These are phyloP conservation scores for Amyloporia xantha DNA, from an alignment of 768 basidiomycete genomes.

Conservation along the genomic window DNA sequence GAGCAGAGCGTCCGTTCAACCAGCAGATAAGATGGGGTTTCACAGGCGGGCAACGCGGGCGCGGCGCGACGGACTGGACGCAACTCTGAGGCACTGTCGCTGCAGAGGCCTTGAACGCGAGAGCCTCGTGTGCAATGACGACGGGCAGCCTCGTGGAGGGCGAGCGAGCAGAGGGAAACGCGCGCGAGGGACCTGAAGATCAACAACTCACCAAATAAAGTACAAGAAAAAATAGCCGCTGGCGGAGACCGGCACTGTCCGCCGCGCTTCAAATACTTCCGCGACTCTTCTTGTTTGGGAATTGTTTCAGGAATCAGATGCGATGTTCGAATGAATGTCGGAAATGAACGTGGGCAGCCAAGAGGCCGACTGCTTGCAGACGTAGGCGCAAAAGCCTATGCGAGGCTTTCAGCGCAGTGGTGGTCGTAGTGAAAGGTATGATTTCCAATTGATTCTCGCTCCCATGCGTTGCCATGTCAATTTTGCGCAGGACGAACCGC, in stretches of 20 bases:
- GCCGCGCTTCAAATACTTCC: conserved; percentile 12
- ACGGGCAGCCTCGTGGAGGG: conserved; percentile 24
- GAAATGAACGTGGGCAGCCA: conserved; percentile 4
- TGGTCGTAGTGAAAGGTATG: background rate
- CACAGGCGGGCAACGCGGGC: conserved; percentile 15
- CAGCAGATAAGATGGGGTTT: conserved; percentile 21
- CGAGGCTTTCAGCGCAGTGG: background rate
- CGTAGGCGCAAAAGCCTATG: background rate
- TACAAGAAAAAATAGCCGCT: conserved; percentile 8
- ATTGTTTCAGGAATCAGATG: background rate
- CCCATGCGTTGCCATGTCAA: conserved; percentile 14
- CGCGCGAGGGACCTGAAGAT: conserved; percentile 16
- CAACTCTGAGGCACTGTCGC: conserved; percentile 19
- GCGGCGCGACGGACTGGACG: conserved; percentile 21
- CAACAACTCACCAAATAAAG: conserved; percentile 19
- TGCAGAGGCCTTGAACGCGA: conserved; percentile 24
- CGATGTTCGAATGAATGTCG: conserved; percentile 6
- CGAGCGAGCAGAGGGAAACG: conserved; percentile 14
- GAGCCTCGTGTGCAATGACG: conserved; percentile 23
- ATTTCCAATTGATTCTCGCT: background rate
- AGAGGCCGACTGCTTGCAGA: background rate
- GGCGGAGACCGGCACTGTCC: conserved; percentile 1
- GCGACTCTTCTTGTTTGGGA: conserved; percentile 1
- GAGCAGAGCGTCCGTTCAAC: conserved; percentile 9
- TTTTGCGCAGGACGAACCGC: no score